A percentile compares a stretch with the other conserved stretches of the same genome.
Evolutionary conservation across 176 grass and related monocot genomes (phyloP).

Genomic region (Saccharum spontaneum): DNA sequence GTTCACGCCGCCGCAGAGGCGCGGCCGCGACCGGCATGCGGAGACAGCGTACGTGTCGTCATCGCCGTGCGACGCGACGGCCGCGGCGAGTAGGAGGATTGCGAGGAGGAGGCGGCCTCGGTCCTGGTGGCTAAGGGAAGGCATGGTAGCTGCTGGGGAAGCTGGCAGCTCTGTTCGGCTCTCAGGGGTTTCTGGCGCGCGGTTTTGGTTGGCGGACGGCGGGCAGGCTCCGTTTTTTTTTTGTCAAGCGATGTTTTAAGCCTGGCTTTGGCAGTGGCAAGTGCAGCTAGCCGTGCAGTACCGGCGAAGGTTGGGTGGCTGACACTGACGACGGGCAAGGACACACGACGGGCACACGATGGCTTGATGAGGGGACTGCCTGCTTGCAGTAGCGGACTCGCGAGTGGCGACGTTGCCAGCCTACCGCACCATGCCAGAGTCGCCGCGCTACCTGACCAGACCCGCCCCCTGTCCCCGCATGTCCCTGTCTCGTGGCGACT

Average conservation of each 20-base stretch:
- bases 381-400: not conserved
- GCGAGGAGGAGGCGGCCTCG: not conserved
- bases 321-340: slow-evolving; percentile 1
- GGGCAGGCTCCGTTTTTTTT: not conserved
- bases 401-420: slow-evolving; percentile 21
- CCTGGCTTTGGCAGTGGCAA: not conserved
- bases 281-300: not conserved
- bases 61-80: not conserved
- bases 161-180: not conserved
- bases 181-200: not conserved
- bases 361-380: not conserved
- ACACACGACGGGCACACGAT: not conserved
- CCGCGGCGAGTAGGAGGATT: slow-evolving; percentile 6
- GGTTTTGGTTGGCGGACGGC: slow-evolving; percentile 4
- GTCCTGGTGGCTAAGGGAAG: not conserved
- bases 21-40: slow-evolving; percentile 18
- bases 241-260: not conserved
- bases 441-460: not conserved
- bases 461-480: not conserved
- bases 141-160: not conserved
- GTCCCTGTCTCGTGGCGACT: not conserved
- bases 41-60: not conserved
- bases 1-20: slow-evolving; percentile 42
- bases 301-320: slow-evolving; percentile 15
- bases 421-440: not conserved